phyloP scores from a whole-genome alignment of 2,329 filamentous ascomycete species.

The Trichoderma sp. region DNA sequence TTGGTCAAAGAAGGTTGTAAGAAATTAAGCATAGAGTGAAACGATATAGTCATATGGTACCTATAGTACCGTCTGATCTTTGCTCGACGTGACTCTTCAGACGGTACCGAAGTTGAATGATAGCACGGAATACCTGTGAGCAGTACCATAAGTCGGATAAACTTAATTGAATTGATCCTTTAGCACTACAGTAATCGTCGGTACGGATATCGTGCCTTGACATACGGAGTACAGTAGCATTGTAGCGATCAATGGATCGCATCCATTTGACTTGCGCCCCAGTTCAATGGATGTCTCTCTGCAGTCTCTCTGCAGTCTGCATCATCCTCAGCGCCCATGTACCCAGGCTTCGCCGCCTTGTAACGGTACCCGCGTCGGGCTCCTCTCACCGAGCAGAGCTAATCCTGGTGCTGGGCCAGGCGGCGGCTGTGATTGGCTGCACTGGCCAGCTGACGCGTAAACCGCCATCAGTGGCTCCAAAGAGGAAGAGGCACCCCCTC shows the following conservation, averaged over 20 bases:
- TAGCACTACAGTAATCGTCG: background rate
- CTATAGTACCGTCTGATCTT: background rate
- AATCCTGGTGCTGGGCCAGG: conserved; percentile 24
- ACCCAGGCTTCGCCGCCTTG: conserved; percentile 20
- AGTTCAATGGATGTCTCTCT: background rate
- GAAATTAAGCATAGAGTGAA: background rate
- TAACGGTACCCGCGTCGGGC: conserved; percentile 30
- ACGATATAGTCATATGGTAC: background rate
- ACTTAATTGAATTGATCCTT: background rate
- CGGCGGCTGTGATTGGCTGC: conserved; percentile 31
- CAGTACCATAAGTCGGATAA: background rate
- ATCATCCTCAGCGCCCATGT: conserved; percentile 2
- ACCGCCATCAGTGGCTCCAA: conserved; percentile 29
- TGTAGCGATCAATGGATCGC: background rate
- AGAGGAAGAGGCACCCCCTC: conserved; percentile 22
- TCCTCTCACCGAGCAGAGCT: conserved; percentile 22
- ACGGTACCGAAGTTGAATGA: background rate
- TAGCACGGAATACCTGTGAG: background rate
- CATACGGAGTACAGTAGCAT: background rate
- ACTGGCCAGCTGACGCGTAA: conserved; percentile 38
- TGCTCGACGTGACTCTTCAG: background rate
- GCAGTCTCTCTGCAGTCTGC: background rate
- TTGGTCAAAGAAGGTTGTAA: background rate
- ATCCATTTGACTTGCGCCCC: background rate
- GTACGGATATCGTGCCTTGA: background rate